phyloP scores from a whole-genome alignment of 345 rosid genomes.

The sweet orange (Citrus sinensis) region DNA sequence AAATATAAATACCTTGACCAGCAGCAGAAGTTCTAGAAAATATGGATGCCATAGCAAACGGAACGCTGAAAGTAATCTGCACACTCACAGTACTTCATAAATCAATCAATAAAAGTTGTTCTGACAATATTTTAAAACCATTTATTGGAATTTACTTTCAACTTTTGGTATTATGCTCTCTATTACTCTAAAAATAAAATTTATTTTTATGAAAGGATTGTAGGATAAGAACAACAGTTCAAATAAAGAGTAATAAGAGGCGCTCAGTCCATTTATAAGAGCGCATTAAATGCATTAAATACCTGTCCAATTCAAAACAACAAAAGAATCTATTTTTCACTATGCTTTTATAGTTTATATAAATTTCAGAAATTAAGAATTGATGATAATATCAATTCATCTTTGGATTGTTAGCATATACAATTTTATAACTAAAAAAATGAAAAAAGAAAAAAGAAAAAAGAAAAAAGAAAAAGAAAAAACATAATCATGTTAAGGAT shows the following conservation, averaged over 20 bases:
- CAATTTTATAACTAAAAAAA: too few species aligned
- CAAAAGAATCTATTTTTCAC: too few species aligned
- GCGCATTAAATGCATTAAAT: background rate
- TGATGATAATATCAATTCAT: too few species aligned
- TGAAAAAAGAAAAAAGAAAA: fast-evolving
- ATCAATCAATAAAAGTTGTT: background rate
- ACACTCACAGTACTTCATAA: background rate
- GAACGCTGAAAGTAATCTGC: constrained; percentile 81
- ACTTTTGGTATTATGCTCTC: background rate
- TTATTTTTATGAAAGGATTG: too few species aligned
- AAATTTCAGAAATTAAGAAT: too few species aligned
- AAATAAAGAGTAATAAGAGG: background rate
- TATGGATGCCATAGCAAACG: constrained; percentile 91
- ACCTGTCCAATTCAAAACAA: too few species aligned
- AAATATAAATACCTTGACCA: constrained; percentile 67
- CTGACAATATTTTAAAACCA: background rate
- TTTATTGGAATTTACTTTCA: too few species aligned
- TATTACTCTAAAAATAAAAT: background rate
- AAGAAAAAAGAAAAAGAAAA: too few species aligned
- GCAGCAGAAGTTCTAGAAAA: constrained; percentile 53
- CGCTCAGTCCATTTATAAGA: background rate
- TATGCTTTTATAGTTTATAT: too few species aligned
- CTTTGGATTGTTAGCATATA: too few species aligned
- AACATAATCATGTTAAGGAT: background rate
- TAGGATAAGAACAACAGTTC: background rate